Conservation (phyloP, 257 asterid species). For the Penstemon eatonii region DNA sequence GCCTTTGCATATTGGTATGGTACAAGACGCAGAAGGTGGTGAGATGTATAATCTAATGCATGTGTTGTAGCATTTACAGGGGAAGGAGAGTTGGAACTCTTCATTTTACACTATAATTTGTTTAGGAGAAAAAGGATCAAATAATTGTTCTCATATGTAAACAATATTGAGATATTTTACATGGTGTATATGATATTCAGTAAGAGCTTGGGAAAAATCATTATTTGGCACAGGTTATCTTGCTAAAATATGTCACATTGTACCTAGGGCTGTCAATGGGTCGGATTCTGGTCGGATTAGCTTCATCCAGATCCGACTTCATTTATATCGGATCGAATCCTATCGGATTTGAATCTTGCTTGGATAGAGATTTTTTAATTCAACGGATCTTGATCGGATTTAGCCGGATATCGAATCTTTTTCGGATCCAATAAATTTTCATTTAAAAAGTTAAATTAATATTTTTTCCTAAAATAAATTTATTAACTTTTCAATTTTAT, state of each 20-base stretch:
- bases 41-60: slow-evolving; percentile 29
- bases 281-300: no score
- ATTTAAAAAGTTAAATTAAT: no score
- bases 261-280: no score
- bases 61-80: slow-evolving; percentile 33
- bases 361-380: no score
- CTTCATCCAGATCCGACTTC: no score
- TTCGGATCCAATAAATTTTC: no score
- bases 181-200: neutral
- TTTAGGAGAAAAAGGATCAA: slow-evolving; percentile 6
- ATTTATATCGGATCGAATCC: no score
- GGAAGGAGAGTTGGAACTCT: slow-evolving; percentile 21
- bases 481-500: no score
- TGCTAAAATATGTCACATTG: neutral
- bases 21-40: slow-evolving; percentile 71
- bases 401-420: no score
- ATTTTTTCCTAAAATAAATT: no score
- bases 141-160: neutral
- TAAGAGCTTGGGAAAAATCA: neutral
- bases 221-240: neutral
- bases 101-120: neutral
- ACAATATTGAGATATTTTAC: neutral
- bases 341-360: no score
- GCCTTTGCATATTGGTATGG: slow-evolving; percentile 90
- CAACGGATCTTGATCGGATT: no score